phyloP scores from a whole-genome alignment of 2,329 filamentous ascomycete genomes.

The Xylariaceae sp. region DNA sequence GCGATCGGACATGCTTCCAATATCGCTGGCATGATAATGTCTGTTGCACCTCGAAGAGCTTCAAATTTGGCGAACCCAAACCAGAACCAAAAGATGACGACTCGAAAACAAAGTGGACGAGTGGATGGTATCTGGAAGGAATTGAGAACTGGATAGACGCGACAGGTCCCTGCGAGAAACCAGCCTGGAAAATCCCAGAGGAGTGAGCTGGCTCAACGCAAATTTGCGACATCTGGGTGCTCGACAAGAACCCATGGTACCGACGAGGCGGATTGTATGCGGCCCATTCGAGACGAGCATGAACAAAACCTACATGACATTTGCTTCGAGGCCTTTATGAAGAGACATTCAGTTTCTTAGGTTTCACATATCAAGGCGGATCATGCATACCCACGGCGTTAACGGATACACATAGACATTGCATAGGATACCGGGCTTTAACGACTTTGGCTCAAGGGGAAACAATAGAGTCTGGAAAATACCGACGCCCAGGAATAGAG shows the following conservation, averaged over 20 bases:
- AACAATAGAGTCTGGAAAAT: constrained; percentile 3
- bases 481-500: constrained; percentile 9
- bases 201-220: constrained; percentile 16
- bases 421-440: not conserved
- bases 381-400: constrained; percentile 13
- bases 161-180: constrained; percentile 38
- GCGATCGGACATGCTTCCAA: constrained; percentile 40
- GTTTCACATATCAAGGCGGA: constrained; percentile 10
- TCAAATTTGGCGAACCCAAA: constrained; percentile 41
- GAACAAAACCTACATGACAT: not conserved
- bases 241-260: constrained; percentile 4
- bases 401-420: not conserved
- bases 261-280: not conserved
- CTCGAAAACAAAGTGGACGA: constrained; percentile 33
- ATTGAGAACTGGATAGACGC: constrained; percentile 45
- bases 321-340: constrained; percentile 5
- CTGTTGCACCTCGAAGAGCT: constrained; percentile 41
- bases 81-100: constrained; percentile 26
- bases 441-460: not conserved
- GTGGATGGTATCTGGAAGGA: constrained; percentile 45
- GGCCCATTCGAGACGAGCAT: not conserved
- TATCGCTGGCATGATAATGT: constrained; percentile 42
- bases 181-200: constrained; percentile 38
- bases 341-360: constrained; percentile 8
- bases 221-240: not conserved